Base-by-base conservation (phyloP, 345 rosid species). In the Eucalyptus melliodora region DNA sequence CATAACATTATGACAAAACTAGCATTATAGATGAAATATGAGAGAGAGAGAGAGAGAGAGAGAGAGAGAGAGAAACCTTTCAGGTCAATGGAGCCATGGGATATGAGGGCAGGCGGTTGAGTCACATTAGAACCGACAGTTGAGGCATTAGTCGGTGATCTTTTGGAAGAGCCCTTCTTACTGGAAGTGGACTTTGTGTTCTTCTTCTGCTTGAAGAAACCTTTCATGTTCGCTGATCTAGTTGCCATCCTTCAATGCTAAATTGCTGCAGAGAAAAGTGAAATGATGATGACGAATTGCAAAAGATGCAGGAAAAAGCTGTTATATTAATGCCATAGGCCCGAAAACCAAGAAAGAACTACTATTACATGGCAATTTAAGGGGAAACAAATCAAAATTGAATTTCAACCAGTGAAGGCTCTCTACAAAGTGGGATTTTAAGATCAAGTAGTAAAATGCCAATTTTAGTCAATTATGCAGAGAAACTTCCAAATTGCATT, bases 121-220 rank as follows among this genome's bases (percentile, higher is more conserved):
- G 94, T 89, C 72, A 88, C 90, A 87, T 89, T 91, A 88, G 95
- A 93, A 83, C 93, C 94, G 4, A 92, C 86, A 85, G 94, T 44
- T 62, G 93, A 92, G 21, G 94, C 94, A 82, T 89, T 89, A 44
- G 91, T 89, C 31, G 93, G 92, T 47, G 95, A 87, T 86, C 85
- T 90, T 87, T 87, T 94, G 60, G 92, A 87, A 16, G 92, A 47
- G 23, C 87, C 86, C 88, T 92, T 94, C 53, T 93, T 88, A 83
- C 91, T 93, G 86, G 92, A 50, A 50, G 93, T 91, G 56, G 94
- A 92, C 55, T 92, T 92, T 3, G 90, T 90, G 62, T 88, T 94
- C 86, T 94, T 95, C 90, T 92, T 95, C 77, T 95, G 96, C 93
- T 91, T 91, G 94, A 93, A 97, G 92, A 93, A 94, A 86, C 94